Percentiles rank a stretch among this genome's conserved stretches.
phyloP scores from a whole-genome alignment of 139 green algal species.

The Chlorella sp. region DNA sequence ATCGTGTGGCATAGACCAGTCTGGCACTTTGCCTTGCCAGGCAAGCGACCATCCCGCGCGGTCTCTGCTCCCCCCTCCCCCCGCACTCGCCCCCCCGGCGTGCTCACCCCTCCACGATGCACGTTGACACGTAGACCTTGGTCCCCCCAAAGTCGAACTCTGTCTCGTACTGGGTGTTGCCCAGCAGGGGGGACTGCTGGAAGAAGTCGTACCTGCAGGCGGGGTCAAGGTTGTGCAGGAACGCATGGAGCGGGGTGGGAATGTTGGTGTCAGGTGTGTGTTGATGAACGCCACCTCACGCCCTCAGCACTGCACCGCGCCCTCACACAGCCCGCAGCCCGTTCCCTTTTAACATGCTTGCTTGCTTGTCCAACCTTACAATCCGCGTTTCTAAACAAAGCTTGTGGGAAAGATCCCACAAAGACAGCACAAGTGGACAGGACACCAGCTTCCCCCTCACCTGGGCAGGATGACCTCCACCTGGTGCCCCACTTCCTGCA shows the following conservation, averaged over 20 bases:
- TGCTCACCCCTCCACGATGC: slow-evolving; percentile 62
- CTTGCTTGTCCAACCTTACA: no score
- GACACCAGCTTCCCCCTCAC: no score
- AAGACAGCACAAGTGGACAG: no score
- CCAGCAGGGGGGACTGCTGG: slow-evolving; percentile 67
- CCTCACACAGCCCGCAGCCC: no score
- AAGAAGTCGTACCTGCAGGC: slow-evolving; percentile 81
- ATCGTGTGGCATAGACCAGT: no score
- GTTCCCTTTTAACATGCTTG: no score
- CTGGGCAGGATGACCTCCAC: slow-evolving; percentile 74
- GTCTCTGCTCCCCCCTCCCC: not conserved
- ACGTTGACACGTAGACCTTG: slow-evolving; percentile 63
- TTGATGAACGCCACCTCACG: not conserved
- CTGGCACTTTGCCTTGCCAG: not conserved
- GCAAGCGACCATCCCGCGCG: not conserved
- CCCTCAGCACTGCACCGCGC: not conserved
- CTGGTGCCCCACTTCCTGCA: slow-evolving; percentile 89
- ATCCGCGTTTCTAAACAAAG: no score
- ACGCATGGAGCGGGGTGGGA: not conserved
- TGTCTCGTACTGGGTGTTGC: slow-evolving; percentile 55
- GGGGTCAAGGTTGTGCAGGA: not conserved
- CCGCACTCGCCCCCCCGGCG: not conserved
- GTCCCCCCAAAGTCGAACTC: slow-evolving; percentile 82
- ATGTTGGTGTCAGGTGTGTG: not conserved
- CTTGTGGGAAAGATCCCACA: no score